Base-by-base conservation (phyloP, 2,329 filamentous ascomycete species). In the Coniochaeta hoffmannii region DNA sequence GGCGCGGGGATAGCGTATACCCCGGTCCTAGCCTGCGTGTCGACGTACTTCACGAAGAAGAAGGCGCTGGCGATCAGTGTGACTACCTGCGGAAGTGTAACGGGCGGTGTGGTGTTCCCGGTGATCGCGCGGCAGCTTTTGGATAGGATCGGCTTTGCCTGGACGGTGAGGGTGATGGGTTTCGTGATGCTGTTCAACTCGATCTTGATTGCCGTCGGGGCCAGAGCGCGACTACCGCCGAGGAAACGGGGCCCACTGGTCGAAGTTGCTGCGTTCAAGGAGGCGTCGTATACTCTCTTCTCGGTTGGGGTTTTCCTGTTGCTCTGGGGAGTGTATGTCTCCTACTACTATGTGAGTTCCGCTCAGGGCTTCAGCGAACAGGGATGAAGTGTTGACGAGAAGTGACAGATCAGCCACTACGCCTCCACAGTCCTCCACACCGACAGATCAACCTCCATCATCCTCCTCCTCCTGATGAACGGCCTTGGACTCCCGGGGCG, bases 61-160 rank as follows among this genome's bases (percentile, higher is more conserved):
- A 74, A 81, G 6, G 75, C 77, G 1, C 69, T 86, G 3, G 85
- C 83, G 0, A 70, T 87, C 44, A 78, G 80, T 0, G 71, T 85
- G 6, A 75, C 77, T 34, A 78, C 82, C 0, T 77, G 77, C 1
- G 85, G 85, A 1, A 81, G 80, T 22, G 77, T 79, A 3, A 77
- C 76, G 0, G 85, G 85, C 2, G 83, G 83, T 1, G 68, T 86
- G 7, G 71, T 88, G 8, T 87, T 85, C 62, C 83, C 85, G 0
- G 75, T 78, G 1, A 72, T 79, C 2, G 71, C 79, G 9, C 71
- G 76, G 64, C 76, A 81, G 53, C 68, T 87, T 5, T 71, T 86
- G 6, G 82, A 82, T 0, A 71, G 69, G 24, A 68, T 87, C 15
- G 85, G 85, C 1, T 87, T 86, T 63, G 73, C 75, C 1, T 87